Evolutionary conservation across 2,329 filamentous ascomycete genomes (phyloP), one percentile per base, ranked within the genome.

Genomic region (Trichophyton mentagrophytes): DNA sequence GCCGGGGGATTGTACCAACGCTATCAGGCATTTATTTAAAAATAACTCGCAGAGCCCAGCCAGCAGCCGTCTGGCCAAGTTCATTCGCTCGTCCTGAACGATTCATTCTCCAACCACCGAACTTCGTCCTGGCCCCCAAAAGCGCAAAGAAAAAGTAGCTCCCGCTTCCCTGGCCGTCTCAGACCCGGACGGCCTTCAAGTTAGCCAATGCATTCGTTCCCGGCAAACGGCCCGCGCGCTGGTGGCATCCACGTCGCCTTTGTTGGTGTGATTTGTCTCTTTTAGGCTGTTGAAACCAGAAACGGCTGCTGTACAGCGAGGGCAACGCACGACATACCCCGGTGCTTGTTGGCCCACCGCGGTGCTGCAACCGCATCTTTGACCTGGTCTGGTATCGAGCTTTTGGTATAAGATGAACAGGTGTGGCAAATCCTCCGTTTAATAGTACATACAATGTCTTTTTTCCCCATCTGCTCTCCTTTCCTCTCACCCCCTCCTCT

Each of bases 401-500:
- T 13, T 53, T 17, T 33, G 49, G 25, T 53, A 33, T 53, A 53
- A 53, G 49, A 53, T 53, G 49, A 53, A 53, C 49, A 53, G 49
- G 49, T 53, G 49, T 53, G 49, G 49, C 49, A 53, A 53, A 53
- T 33, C 15, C 27, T 15, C 17, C 49, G 30, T 53, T 53, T 53
- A 53, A 53, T 27, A 30, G 6, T 53, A 53, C 49, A 30, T 53
- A 15, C 27, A 27, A 30, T 57, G 51, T 57, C 27, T 25, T 57
- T 38, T 30, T 59, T 30, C 38, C 44, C 22, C 25, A n/a, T 61
- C 56, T 25, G 57, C 36, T 60, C 47, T 56, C 47, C 27, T 25
- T 25, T 44, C 30, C 47, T 38, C 47, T 51, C 56, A 36, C 55
- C 59, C 36, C 44, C 47, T 56, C 51, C 51, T 60, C 59, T 51